A percentile compares a stretch with the other conserved stretches of the same genome.
These are phyloP conservation scores for Verticillium isaacii DNA, from an alignment of 2,329 filamentous ascomycete species.

Conservation along the genomic window DNA sequence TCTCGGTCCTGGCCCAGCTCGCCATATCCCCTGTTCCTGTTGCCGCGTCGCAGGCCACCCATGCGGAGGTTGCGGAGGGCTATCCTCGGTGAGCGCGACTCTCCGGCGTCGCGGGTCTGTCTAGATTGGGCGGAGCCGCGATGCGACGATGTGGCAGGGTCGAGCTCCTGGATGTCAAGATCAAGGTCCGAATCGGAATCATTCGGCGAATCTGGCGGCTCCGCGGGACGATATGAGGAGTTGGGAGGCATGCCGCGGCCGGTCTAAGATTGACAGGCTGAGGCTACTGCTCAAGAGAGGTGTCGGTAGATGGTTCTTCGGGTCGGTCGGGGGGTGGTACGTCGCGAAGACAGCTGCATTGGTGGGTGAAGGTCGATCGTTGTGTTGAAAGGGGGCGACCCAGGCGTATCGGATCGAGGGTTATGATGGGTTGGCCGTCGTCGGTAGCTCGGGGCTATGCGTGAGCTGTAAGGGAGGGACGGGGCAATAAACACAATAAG, in stretches of 20 bases:
- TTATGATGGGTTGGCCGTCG: background rate
- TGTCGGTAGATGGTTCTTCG: background rate
- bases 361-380: background rate
- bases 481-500: background rate
- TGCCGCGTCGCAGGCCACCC: slow-evolving; percentile 56
- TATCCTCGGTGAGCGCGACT: slow-evolving; percentile 50
- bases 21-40: slow-evolving; percentile 52
- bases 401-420: background rate
- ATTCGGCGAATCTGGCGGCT: slow-evolving; percentile 61
- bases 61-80: slow-evolving; percentile 68
- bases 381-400: background rate
- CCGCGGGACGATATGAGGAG: slow-evolving; percentile 46
- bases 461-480: background rate
- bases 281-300: background rate
- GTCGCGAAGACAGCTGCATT: background rate
- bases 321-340: background rate
- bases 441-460: background rate
- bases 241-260: slow-evolving; percentile 51
- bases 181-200: slow-evolving; percentile 77
- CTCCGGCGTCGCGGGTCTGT: slow-evolving; percentile 16
- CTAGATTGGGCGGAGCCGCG: slow-evolving; percentile 32
- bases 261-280: background rate
- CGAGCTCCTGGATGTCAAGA: slow-evolving; percentile 74
- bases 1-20: slow-evolving; percentile 53
- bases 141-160: slow-evolving; percentile 43